These are phyloP conservation scores for Alloteropsis semialata DNA, from an alignment of 176 grass and related monocot genomes.

Conservation along the genomic window DNA sequence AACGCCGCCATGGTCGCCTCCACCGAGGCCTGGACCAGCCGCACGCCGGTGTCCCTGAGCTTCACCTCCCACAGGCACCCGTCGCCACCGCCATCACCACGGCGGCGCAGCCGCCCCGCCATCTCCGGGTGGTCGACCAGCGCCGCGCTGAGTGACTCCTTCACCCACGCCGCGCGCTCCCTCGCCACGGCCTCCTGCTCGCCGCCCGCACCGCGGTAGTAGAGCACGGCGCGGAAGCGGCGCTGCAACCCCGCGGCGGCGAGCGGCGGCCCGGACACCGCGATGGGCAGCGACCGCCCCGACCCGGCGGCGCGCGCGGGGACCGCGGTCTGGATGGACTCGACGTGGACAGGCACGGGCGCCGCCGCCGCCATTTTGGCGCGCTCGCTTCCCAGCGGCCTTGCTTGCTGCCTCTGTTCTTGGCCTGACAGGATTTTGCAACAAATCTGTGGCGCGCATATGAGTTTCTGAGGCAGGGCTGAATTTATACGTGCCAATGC, in stretches of 20 bases:
- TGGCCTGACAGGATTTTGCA: background rate
- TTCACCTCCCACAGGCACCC: constrained; percentile 65
- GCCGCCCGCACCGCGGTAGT: constrained; percentile 40
- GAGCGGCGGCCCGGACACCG: constrained; percentile 20
- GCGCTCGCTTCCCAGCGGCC: background rate
- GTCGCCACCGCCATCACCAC: background rate
- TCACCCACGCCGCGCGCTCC: constrained; percentile 60
- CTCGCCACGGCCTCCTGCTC: constrained; percentile 33
- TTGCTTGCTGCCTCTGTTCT: background rate
- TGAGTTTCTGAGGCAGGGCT: background rate
- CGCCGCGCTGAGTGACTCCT: constrained; percentile 61
- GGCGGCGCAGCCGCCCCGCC: constrained; percentile 62
- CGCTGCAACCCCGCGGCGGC: constrained; percentile 39
- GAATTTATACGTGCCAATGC: background rate
- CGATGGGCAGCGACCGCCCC: constrained; percentile 37
- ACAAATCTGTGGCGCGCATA: background rate
- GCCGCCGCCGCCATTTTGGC: background rate
- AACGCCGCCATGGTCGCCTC: constrained; percentile 49
- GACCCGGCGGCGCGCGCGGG: constrained; percentile 23
- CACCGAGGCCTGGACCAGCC: constrained; percentile 63
- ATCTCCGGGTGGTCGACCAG: constrained; percentile 61
- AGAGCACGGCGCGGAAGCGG: constrained; percentile 57
- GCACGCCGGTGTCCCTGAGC: constrained; percentile 60
- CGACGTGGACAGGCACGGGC: constrained; percentile 46
- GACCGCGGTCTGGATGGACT: constrained; percentile 61